Evolutionary conservation across 805 yeast genomes (phyloP).

Genomic region (Ogataea corticis): DNA sequence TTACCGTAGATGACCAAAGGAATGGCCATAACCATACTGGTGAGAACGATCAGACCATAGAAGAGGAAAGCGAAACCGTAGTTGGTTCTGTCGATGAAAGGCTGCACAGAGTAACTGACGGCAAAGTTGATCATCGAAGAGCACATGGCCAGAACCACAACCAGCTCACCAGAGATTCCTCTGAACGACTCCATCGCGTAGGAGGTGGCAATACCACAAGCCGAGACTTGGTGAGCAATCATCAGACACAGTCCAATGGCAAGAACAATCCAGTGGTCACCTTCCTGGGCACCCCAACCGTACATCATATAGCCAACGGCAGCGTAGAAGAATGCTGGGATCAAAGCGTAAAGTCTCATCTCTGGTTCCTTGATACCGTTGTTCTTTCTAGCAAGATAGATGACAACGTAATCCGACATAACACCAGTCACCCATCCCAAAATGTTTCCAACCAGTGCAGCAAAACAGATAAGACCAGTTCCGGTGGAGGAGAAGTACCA

Average conservation of each 20-base stretch:
- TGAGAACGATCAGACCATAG: conserved; percentile 40
- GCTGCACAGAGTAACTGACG: conserved; percentile 16
- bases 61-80: conserved; percentile 18
- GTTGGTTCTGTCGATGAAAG: conserved; percentile 15
- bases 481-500: conserved; percentile 36
- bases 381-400: conserved; percentile 40
- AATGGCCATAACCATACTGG: conserved; percentile 36
- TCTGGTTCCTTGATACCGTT: conserved; percentile 46
- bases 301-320: conserved; percentile 18
- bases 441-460: conserved; percentile 41
- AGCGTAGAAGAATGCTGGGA: conserved; percentile 27
- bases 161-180: conserved; percentile 17
- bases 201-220: conserved; percentile 15
- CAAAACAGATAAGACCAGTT: conserved; percentile 42
- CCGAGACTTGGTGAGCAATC: conserved; percentile 18
- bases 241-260: conserved; percentile 16
- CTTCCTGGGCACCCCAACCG: conserved; percentile 18
- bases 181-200: conserved; percentile 19
- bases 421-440: conserved; percentile 42
- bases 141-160: conserved; percentile 18
- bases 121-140: conserved; percentile 18
- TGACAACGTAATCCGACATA: conserved; percentile 36
- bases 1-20: conserved; percentile 41
- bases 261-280: conserved; percentile 13
- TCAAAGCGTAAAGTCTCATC: conserved; percentile 42